Percentiles rank a stretch among this genome's conserved stretches.
Conservation (phyloP, 345 rosid species). For the Zanthoxylum bungeanum region DNA sequence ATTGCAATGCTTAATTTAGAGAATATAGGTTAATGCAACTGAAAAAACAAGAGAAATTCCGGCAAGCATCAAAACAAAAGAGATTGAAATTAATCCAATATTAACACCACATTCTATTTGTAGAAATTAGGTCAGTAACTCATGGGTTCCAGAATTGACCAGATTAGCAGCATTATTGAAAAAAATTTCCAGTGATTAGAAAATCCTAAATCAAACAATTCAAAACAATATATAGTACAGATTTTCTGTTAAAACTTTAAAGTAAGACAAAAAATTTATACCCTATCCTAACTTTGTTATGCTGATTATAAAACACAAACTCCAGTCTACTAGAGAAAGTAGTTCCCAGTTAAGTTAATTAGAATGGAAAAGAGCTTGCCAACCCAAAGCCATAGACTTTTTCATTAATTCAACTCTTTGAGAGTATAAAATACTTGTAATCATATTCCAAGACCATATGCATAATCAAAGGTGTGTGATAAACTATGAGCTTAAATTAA, state of each 20-base stretch:
- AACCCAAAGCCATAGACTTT: background rate
- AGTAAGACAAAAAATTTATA: background rate
- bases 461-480: background rate
- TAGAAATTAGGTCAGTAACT: background rate
- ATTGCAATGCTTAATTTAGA: background rate
- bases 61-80: background rate
- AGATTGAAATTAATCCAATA: background rate
- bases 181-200: background rate
- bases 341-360: background rate
- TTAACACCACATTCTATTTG: background rate
- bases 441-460: background rate
- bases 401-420: background rate
- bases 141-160: background rate
- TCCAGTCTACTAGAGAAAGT: background rate
- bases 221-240: background rate
- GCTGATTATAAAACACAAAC: background rate
- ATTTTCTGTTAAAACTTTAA: conserved; percentile 1
- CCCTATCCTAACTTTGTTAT: background rate
- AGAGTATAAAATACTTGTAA: background rate
- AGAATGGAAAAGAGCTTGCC: background rate
- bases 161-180: background rate
- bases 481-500: background rate
- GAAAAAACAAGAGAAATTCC: background rate
- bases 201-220: background rate
- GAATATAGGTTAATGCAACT: background rate